These are phyloP conservation scores for Fusarium papillatum DNA, from an alignment of 2,329 filamentous ascomycete genomes.

Conservation along the genomic window DNA sequence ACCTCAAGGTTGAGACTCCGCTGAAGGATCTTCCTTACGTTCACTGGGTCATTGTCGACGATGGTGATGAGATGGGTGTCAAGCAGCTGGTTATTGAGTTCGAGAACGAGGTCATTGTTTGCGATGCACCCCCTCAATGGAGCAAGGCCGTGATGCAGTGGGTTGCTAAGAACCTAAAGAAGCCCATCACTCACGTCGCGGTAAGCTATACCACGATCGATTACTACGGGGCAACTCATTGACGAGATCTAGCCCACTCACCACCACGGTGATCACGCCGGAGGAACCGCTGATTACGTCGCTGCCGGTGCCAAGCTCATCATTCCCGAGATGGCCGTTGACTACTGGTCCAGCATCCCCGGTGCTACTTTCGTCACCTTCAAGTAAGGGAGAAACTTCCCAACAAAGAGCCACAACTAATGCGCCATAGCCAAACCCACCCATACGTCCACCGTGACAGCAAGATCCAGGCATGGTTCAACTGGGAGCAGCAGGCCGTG, in stretches of 20 bases:
- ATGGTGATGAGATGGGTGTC: conserved; percentile 6
- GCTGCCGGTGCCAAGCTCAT: conserved; percentile 15
- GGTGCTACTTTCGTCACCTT: conserved; percentile 10
- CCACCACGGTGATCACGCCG: conserved; percentile 17
- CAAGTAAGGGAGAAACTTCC: background rate
- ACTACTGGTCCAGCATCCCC: conserved; percentile 17
- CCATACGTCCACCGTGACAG: conserved; percentile 12
- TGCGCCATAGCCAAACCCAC: background rate
- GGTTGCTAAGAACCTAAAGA: conserved; percentile 17
- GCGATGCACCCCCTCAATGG: conserved; percentile 16
- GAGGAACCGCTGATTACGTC: conserved; percentile 13
- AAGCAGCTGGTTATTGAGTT: conserved; percentile 23
- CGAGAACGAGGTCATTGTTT: conserved; percentile 18
- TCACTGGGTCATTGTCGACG: conserved; percentile 18
- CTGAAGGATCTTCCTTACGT: conserved; percentile 1
- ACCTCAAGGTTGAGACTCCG: conserved; percentile 1
- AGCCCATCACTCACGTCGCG: conserved; percentile 19
- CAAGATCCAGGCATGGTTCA: conserved; percentile 18
- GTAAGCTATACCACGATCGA: background rate
- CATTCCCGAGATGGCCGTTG: conserved; percentile 10
- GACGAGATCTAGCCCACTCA: conserved; percentile 9
- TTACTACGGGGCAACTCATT: background rate
- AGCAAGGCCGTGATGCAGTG: conserved; percentile 16
- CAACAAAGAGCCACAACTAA: background rate
- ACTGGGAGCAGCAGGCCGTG: conserved; percentile 11